Conservation (phyloP, 495 filamentous ascomycete genomes). For the Friedmanniomyces endolithicus region DNA sequence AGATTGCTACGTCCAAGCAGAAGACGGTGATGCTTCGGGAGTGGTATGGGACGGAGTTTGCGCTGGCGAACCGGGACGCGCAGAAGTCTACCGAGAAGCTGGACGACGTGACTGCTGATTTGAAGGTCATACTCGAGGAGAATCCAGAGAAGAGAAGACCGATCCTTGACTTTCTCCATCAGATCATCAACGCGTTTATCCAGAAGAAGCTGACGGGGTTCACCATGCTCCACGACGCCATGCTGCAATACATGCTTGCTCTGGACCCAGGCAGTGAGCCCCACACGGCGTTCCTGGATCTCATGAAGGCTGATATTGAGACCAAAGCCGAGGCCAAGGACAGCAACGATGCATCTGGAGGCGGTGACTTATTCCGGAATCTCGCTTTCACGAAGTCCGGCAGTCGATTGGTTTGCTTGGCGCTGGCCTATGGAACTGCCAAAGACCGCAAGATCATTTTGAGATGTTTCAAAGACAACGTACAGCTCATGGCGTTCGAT, state of each 20-base stretch:
- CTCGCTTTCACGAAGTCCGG: constrained; percentile 90
- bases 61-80: constrained; percentile 44
- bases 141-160: constrained; percentile 73
- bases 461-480: constrained; percentile 71
- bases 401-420: constrained; percentile 63
- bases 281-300: constrained; percentile 73
- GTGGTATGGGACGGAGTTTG: constrained; percentile 94
- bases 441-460: constrained; percentile 88
- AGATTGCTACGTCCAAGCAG: constrained; percentile 69
- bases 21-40: constrained; percentile 74
- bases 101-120: constrained; percentile 41
- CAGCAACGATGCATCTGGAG: constrained; percentile 35
- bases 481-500: constrained; percentile 72
- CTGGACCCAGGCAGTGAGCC: constrained; percentile 63
- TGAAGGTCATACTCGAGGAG: constrained; percentile 58
- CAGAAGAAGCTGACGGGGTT: constrained; percentile 95
- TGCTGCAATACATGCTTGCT: constrained; percentile 90
- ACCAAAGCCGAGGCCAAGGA: constrained; percentile 21
- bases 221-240: constrained; percentile 91
- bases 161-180: constrained; percentile 70
- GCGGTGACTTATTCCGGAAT: constrained; percentile 79
- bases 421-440: constrained; percentile 69
- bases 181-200: constrained; percentile 76
- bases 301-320: constrained; percentile 63
- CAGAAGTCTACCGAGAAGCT: constrained; percentile 19